Conservation (phyloP, 2,329 filamentous ascomycete genomes). For the Ambrosiella xylebori region DNA sequence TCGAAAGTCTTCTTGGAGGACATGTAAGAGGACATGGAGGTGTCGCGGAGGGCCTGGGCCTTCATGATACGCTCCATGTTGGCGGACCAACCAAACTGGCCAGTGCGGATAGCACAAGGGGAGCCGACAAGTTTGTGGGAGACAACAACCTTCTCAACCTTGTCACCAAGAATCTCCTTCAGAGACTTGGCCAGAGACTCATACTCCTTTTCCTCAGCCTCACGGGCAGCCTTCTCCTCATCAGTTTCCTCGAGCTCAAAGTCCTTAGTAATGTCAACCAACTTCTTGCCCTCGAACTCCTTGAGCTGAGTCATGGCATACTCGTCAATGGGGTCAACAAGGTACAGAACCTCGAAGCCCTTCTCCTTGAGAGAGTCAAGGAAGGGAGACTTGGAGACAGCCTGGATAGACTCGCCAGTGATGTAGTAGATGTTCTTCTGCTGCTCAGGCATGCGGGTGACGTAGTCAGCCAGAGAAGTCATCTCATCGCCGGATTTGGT, state of each 20-base stretch:
- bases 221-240: constrained; percentile 92
- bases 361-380: constrained; percentile 96
- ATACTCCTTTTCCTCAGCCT: constrained; percentile 96
- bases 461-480: constrained; percentile 91
- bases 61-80: constrained; percentile 99
- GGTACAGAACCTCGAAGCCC: constrained; percentile 98
- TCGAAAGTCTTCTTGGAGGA: constrained; percentile 99
- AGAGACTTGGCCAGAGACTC: constrained; percentile 88
- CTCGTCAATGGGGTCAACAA: constrained; percentile 98
- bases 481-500: constrained; percentile 96
- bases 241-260: constrained; percentile 99
- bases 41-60: constrained; percentile 98
- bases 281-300: constrained; percentile 99
- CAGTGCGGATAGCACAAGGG: constrained; percentile 96
- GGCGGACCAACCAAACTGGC: constrained; percentile 98
- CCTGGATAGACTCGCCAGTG: constrained; percentile 98
- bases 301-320: constrained; percentile 99
- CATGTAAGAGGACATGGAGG: constrained; percentile 99
- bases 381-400: constrained; percentile 96
- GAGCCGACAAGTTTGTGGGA: constrained; percentile 90
- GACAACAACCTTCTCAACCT: constrained; percentile 99
- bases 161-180: constrained; percentile 98
- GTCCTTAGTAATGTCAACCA: constrained; percentile 99
- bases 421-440: constrained; percentile 99
- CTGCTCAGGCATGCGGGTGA: constrained; percentile 98